Evolutionary conservation across 164 flowering plant species (phyloP).

Genomic region (Vitis cinerea): DNA sequence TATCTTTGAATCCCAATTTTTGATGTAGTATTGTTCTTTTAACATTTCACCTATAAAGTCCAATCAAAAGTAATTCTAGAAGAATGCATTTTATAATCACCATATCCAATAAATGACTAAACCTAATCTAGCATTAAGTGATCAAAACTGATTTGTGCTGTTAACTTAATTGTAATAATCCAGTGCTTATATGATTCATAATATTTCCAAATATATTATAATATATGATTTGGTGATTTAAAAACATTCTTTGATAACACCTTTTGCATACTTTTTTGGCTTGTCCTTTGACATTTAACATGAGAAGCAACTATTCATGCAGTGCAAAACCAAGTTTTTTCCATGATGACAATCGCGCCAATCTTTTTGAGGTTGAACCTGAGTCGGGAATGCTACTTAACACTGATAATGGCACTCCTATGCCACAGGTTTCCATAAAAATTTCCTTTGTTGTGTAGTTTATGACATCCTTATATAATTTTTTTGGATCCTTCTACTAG

Average conservation of each 20-base stretch:
- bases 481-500: slow-evolving; percentile 7
- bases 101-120: not conserved
- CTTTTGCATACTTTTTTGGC: too few relatives aligned
- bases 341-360: slow-evolving; percentile 81
- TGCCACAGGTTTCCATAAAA: slow-evolving; percentile 61
- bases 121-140: not conserved
- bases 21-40: not conserved
- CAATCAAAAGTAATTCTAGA: too few relatives aligned
- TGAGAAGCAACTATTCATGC: slow-evolving; percentile 11
- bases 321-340: slow-evolving; percentile 94
- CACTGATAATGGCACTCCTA: slow-evolving; percentile 88
- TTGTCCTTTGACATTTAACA: too few relatives aligned
- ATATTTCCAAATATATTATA: too few relatives aligned
- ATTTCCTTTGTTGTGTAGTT: not conserved
- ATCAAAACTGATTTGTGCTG: not conserved
- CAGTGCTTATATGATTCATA: too few relatives aligned
- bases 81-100: not conserved
- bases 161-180: not conserved
- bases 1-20: not conserved
- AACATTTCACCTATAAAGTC: not conserved
- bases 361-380: slow-evolving; percentile 86
- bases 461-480: not conserved
- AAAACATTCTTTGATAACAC: too few relatives aligned
- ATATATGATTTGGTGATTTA: too few relatives aligned
- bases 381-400: slow-evolving; percentile 88